Base-by-base conservation (phyloP, 176 grass and related monocot species). In the Triticum aestivum region DNA sequence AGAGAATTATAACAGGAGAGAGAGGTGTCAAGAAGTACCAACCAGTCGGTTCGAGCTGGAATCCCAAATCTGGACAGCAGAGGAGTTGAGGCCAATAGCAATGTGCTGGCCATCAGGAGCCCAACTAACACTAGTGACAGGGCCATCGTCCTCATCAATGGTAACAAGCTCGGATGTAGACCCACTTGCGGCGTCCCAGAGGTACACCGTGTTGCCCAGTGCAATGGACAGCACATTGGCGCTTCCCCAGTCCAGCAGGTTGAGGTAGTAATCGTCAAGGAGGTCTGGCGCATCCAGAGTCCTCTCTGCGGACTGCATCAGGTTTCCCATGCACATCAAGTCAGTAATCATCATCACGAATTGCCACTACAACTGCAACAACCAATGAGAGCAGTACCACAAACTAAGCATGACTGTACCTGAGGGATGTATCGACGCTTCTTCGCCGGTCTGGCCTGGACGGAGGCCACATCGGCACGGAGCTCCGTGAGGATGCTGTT, bases 211-310 rank as follows among this genome's bases (percentile, higher is more conserved):
- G 75, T 44, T 90, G 35, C 86, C 79, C 30, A 93, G 62, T 9
- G 88, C 91, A 45, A 93, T 93, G 78, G 86, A 90, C 49, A 93
- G 33, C 35, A 93, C 74, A 58, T 90, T 90, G 88, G 32, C 83
- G 67, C 82, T 90, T 86, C 91, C 91, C 91, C 91, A 93, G 42
- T 93, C 91, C 41, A 93, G 73, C 18, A 93, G 86, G 77, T 93
- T 88, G 29, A 93, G 79, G 69, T 90, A 88, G 69, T 90, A 93
- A 85, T 93, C 88, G 0, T 93, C 88, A 10, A 86, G 62, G 20
- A 93, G 61, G 5, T 90, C 92, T 39, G 88, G 92, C 3, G 88
- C 92, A 65, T 90, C 88, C 39, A 90, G 81, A 52, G 74, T 88
- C 74, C 83, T 90, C 11, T 84, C 83, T 3, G 92, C 68, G 21